These are phyloP conservation scores for Pisolithus orientalis DNA, from an alignment of 768 basidiomycete genomes.

Conservation along the genomic window DNA sequence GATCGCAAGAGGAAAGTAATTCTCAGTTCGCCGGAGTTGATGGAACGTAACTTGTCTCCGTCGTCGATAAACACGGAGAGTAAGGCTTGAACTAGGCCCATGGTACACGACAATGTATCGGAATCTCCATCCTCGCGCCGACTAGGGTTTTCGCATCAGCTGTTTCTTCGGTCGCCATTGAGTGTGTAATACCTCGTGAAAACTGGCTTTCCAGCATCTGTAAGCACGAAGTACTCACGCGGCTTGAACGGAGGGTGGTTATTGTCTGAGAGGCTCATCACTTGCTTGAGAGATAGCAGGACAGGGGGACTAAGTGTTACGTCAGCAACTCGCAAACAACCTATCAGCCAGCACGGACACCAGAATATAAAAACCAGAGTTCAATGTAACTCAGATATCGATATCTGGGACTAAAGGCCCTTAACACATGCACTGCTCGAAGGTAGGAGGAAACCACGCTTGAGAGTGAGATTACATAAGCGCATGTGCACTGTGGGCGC, in stretches of 20 bases:
- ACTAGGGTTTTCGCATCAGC: conserved; percentile 24
- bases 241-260: conserved; percentile 32
- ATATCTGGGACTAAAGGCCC: too few relatives aligned
- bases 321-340: too few relatives aligned
- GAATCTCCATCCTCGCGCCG: conserved; percentile 49
- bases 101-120: conserved; percentile 67
- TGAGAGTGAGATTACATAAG: too few relatives aligned
- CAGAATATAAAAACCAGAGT: too few relatives aligned
- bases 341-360: too few relatives aligned
- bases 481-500: too few relatives aligned
- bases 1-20: conserved; percentile 84
- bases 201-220: conserved; percentile 97
- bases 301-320: too few relatives aligned
- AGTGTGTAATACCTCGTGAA: conserved; percentile 60
- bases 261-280: conserved; percentile 4
- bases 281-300: too few relatives aligned
- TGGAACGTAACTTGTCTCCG: conserved; percentile 76
- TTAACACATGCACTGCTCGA: too few relatives aligned
- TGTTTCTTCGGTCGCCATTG: not conserved
- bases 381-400: too few relatives aligned
- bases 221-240: conserved; percentile 87
- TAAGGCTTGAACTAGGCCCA: conserved; percentile 92
- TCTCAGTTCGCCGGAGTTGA: conserved; percentile 73
- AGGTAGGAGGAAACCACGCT: too few relatives aligned
- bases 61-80: conserved; percentile 95